Base-by-base conservation (phyloP, 139 green algal species). In the Chlorella sp. region DNA sequence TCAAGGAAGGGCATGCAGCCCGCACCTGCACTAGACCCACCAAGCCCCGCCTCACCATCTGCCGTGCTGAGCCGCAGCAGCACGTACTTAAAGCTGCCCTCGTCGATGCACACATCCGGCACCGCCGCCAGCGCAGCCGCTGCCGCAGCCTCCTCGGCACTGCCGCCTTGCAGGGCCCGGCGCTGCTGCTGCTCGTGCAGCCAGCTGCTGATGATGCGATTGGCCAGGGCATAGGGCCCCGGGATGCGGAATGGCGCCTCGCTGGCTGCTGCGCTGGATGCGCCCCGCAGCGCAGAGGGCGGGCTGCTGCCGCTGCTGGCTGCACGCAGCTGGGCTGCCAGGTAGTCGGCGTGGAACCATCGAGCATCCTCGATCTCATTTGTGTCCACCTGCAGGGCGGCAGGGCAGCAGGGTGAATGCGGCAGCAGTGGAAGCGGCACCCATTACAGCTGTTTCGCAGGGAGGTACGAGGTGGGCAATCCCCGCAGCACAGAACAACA, bases 11-110 rank as follows among this genome's bases (percentile, higher is more conserved):
- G n/a, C n/a, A n/a, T n/a, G n/a, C n/a, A n/a, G n/a, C n/a, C n/a
- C n/a, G n/a, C n/a, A n/a, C n/a, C n/a, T n/a, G n/a, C n/a, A n/a
- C n/a, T n/a, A n/a, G n/a, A n/a, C n/a, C n/a, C n/a, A n/a, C n/a
- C n/a, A n/a, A n/a, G n/a, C n/a, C n/a, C n/a, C n/a, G n/a, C n/a
- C 74, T 81, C 76, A 82, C 76, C 76, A 11, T 82, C 76, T 3
- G 76, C 32, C 20, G 76, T 82, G 60, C 81, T 86, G 38, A 96
- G 73, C 30, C 95, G 86, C 56, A 96, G 63, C 68, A 98, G 83
- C 55, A 97, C 90, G 55, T 98, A 98, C 82, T 98, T 98, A 89
- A 96, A 96, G 9, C 84, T 74, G 4, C 94, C 94, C 18, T 75
- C 36, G 55, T 92, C 87, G 16, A 95, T 89, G 4, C 44, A 6